These are phyloP conservation scores for Salinomyces thailandicus DNA, from an alignment of 2,329 filamentous ascomycete genomes.

Conservation along the genomic window DNA sequence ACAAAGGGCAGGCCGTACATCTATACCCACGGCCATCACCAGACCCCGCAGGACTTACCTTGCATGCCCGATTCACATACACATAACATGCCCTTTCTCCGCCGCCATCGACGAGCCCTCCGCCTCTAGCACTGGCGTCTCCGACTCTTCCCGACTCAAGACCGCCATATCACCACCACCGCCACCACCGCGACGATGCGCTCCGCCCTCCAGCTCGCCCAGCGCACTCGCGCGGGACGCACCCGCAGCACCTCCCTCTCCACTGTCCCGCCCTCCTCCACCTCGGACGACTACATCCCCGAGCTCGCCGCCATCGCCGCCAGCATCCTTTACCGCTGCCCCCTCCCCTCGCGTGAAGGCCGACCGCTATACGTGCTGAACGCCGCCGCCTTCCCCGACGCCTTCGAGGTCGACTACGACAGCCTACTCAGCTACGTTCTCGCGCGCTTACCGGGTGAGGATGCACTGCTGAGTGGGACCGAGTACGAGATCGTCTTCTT, in stretches of 20 bases:
- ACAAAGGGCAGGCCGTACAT: no score
- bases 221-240: slow-evolving; percentile 13
- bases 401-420: slow-evolving; percentile 45
- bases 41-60: background rate
- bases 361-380: slow-evolving; percentile 46
- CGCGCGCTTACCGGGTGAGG: slow-evolving; percentile 43
- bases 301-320: slow-evolving; percentile 40
- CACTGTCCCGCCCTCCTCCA: slow-evolving; percentile 36
- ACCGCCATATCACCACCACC: background rate
- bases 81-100: background rate
- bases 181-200: slow-evolving; percentile 12
- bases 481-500: slow-evolving; percentile 50
- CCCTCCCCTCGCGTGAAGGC: slow-evolving; percentile 39
- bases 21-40: no score
- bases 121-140: background rate
- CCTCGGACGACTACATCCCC: slow-evolving; percentile 38
- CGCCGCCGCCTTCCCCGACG: slow-evolving; percentile 46
- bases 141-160: background rate
- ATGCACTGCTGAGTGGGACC: slow-evolving; percentile 42
- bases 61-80: no score
- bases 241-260: slow-evolving; percentile 34
- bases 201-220: slow-evolving; percentile 21
- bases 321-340: slow-evolving; percentile 46
- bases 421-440: slow-evolving; percentile 45
- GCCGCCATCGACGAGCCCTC: background rate